A percentile compares a stretch with the other conserved stretches of the same genome.
Evolutionary conservation across 768 basidiomycete genomes (phyloP).

Genomic region (Boletus tylopilopsis): DNA sequence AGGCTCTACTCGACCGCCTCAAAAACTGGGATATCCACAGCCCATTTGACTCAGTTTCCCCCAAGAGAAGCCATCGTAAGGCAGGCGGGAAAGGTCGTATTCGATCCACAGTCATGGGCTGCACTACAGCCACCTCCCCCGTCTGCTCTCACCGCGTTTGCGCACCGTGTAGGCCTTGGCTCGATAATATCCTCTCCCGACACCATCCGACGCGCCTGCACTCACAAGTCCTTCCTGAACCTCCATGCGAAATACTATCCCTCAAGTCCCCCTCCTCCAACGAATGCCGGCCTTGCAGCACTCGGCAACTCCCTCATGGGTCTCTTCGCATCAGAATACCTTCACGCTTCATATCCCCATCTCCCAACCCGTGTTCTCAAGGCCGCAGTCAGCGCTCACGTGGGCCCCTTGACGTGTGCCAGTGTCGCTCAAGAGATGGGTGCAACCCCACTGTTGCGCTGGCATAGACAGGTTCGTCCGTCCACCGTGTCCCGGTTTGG

Average conservation of each 20-base stretch:
- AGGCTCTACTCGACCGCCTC: conserved; percentile 45
- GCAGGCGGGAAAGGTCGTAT: conserved; percentile 38
- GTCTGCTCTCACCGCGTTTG: conserved; percentile 69
- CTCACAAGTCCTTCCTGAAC: conserved; percentile 65
- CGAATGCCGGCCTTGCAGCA: conserved; percentile 71
- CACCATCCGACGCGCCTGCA: conserved; percentile 69
- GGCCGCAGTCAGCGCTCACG: conserved; percentile 88
- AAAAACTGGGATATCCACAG: conserved; percentile 52
- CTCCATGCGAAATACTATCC: conserved; percentile 58
- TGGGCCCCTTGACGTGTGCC: conserved; percentile 80
- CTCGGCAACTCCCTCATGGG: conserved; percentile 90
- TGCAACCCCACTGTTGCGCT: conserved; percentile 70
- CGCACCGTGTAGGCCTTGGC: conserved; percentile 70
- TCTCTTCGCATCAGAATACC: conserved; percentile 81
- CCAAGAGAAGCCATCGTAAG: conserved; percentile 49
- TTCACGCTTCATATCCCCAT: conserved; percentile 80
- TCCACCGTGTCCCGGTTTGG: background rate
- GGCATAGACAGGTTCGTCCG: conserved; percentile 66
- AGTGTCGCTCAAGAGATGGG: conserved; percentile 86
- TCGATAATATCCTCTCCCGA: conserved; percentile 52
- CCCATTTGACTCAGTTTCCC: conserved; percentile 55
- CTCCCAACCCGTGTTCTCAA: conserved; percentile 90
- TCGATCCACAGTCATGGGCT: conserved; percentile 69
- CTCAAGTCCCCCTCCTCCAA: conserved; percentile 46
- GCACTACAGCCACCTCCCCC: conserved; percentile 66